These are phyloP conservation scores for Hypoxylon sp. DNA, from an alignment of 2,329 filamentous ascomycete species.

Conservation along the genomic window DNA sequence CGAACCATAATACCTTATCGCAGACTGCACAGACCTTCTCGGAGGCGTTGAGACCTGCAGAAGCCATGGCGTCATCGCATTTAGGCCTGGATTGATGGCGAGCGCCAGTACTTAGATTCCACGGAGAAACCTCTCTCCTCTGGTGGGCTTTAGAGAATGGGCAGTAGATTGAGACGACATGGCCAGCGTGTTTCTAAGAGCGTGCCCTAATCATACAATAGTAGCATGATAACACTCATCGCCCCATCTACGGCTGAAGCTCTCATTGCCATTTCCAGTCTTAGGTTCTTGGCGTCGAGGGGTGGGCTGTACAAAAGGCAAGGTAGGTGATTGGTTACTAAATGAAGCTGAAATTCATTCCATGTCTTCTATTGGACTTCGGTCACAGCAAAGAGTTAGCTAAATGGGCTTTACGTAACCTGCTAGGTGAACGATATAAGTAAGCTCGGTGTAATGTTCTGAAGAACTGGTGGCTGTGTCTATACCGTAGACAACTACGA, in stretches of 20 bases:
- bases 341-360: slow-evolving; percentile 25
- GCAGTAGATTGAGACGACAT: not conserved
- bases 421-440: slow-evolving; percentile 1
- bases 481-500: too few species aligned
- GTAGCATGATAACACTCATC: not conserved
- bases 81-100: not conserved
- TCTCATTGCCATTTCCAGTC: not conserved
- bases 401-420: not conserved
- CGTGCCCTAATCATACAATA: not conserved
- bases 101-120: not conserved
- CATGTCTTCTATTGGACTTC: slow-evolving; percentile 14
- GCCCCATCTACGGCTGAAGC: slow-evolving; percentile 29
- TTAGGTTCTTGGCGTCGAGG: slow-evolving; percentile 30
- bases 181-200: not conserved
- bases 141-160: not conserved
- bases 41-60: not conserved
- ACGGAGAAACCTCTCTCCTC: not conserved
- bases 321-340: slow-evolving; percentile 18
- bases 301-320: not conserved
- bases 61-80: not conserved
- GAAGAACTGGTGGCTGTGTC: not conserved
- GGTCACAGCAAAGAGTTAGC: not conserved
- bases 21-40: slow-evolving; percentile 16
- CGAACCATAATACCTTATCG: slow-evolving; percentile 28
- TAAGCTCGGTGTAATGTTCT: not conserved